Percentiles rank a stretch among this genome's conserved stretches.
Conservation (phyloP, 352 stramenopile genomes). For the Thalassiosira livingstoniorum region DNA sequence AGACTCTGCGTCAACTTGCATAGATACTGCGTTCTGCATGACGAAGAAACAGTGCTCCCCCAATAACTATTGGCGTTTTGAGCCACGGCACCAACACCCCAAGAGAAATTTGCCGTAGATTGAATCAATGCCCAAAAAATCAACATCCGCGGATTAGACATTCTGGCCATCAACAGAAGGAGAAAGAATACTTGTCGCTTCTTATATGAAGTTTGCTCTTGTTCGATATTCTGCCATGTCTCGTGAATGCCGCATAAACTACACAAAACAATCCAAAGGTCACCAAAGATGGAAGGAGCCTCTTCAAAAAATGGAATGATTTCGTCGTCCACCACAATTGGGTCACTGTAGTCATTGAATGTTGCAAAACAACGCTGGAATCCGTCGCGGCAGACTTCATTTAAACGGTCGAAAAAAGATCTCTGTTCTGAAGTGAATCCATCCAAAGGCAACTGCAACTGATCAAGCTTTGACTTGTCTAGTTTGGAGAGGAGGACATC, state of each 20-base stretch:
- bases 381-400: not conserved
- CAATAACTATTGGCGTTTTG: constrained; percentile 13
- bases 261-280: not conserved
- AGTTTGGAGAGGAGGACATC: not conserved
- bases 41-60: constrained; percentile 2
- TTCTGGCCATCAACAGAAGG: constrained; percentile 2
- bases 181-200: constrained; percentile 9
- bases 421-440: not conserved
- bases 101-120: constrained; percentile 8
- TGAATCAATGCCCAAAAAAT: constrained; percentile 22
- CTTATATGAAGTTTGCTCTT: not conserved
- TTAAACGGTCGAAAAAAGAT: not conserved
- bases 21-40: constrained; percentile 2
- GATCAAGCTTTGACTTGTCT: not conserved
- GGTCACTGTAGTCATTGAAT: constrained; percentile 1
- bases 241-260: not conserved
- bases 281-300: not conserved
- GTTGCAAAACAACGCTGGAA: not conserved
- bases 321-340: not conserved
- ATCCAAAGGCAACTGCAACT: not conserved
- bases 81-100: constrained; percentile 14
- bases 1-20: not conserved
- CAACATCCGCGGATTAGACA: not conserved
- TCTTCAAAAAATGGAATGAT: not conserved
- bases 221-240: not conserved